Evolutionary conservation across 768 basidiomycete genomes (phyloP), one percentile per base, ranked within the genome.

Genomic region (Psilocybe tampanensis): DNA sequence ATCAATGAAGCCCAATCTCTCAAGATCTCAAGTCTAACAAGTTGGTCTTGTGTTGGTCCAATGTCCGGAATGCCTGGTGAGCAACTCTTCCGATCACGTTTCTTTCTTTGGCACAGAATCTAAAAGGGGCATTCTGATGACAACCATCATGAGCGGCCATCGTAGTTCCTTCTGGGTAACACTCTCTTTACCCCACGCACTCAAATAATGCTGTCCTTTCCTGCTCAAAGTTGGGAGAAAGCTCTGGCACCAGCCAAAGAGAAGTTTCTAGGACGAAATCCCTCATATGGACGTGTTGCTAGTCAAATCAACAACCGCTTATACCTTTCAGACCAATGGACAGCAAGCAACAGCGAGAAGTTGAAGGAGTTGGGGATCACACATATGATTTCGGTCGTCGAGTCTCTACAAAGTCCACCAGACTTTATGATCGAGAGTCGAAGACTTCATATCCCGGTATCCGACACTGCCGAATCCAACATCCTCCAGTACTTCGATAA

Each of bases 371-470:
- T 90, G 6, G 86, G 87, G 12, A 82, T 91, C 60, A 92, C 90
- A 0, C 91, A 92, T 71, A 74, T 92, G 58, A 70, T 92, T 23
- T 88, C 86, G 22, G 79, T 86, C 29, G 59, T 91, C 44, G 88
- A 91, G 54, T 60, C 71, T 33, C 71, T 72, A 18, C 80, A 82
- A 8, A 67, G 64, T 11, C 70, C 85, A 56, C 82, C 82, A 6
- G 70, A 72, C 17, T 63, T 72, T 43, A 77, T 89, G 54, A 69
- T 71, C 19, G 72, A 58, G n/a, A 65, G 73, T 19, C 67, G 67
- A 43, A 73, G 62, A 54, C 68, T 92, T 57, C 86, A 85, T 60
- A 76, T 93, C 41, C 54, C 61, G 24, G 60, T 78, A 33, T 60
- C 63, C 21, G 77, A 78, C 56, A 47, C 52, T 3, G 5, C 66